phyloP scores from a whole-genome alignment of 2,329 filamentous ascomycete species.

The Mycosphaerella arachidis region DNA sequence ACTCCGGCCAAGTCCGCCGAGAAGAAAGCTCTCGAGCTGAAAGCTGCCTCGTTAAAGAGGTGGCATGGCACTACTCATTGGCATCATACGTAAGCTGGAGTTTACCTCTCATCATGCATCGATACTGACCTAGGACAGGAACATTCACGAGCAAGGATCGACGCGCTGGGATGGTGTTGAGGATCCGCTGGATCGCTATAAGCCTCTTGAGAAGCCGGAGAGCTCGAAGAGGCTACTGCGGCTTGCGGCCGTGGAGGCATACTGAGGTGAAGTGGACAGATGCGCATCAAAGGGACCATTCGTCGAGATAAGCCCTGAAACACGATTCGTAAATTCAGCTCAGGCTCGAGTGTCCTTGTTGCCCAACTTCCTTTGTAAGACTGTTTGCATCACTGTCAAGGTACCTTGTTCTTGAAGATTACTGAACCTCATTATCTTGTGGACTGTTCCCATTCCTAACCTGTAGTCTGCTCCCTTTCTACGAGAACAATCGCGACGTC shows the following conservation, averaged over 20 bases:
- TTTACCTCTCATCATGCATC: neutral
- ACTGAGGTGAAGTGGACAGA: constrained; percentile 4
- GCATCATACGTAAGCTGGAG: constrained; percentile 28
- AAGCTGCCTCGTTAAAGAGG: constrained; percentile 34
- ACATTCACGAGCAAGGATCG: constrained; percentile 37
- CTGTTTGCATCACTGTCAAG: no score
- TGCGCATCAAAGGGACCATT: constrained; percentile 13
- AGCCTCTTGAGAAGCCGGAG: constrained; percentile 39
- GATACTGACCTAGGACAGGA: constrained; percentile 22
- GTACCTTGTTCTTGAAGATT: neutral
- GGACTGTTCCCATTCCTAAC: neutral
- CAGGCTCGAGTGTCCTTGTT: neutral
- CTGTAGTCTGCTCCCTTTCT: neutral
- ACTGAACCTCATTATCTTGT: neutral
- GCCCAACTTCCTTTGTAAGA: no score
- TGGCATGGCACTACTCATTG: constrained; percentile 38
- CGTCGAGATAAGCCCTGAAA: constrained; percentile 6
- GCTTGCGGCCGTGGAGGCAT: constrained; percentile 35
- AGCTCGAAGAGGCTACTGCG: constrained; percentile 34
- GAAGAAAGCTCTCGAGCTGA: constrained; percentile 32
- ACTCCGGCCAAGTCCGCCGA: constrained; percentile 37
- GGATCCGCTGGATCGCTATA: constrained; percentile 35
- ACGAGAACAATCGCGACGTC: neutral
- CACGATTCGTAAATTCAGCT: neutral
- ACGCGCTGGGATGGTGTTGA: constrained; percentile 36